Evolutionary conservation across 1,284 basidiomycete species (phyloP), one percentile per base, ranked within the genome.

Genomic region (Athelia psychrophila): DNA sequence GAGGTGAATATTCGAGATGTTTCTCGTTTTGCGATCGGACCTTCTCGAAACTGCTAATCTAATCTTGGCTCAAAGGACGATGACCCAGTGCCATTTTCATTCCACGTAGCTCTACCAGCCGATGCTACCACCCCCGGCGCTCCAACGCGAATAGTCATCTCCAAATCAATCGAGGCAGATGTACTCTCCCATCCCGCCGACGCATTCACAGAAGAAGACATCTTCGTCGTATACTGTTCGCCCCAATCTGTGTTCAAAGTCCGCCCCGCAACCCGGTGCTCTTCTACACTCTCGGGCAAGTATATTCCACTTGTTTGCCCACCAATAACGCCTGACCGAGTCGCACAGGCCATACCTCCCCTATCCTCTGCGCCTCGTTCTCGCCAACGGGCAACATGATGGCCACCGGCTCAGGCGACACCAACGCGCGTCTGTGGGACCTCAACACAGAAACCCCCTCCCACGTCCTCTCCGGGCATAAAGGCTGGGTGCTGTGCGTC

Each of bases 161-260:
- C 85, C 36, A 88, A 86, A 66, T 93, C 90, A 9, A 88, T 95
- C 44, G 81, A 91, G 59, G 71, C 79, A 3, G 93, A 96, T 62
- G 79, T 95, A 1, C 74, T 97, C 2, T 73, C 77, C 4, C 88
- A 92, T 56, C 76, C 87, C 1, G 83, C 83, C 0, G 77, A 82
- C 32, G 74, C 81, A 0, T 93, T 93, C 65, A 88, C 90, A 0
- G 79, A 87, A 9, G 95, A 98, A 79, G 93, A 93, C 64, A 80
- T 95, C 12, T 86, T 97, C 54, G 79, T 91, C 50, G 78, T 97
- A 25, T 83, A 88, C 62, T 97, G 94, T 67, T 86, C 95, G 38
- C 96, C 97, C 2, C 95, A 98, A 69, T 95, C 95, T 18, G 91
- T 99, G 2, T 99, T 98, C 73, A 86, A 88, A 58, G 96, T 99